Evolutionary conservation across 148 eudicot species (phyloP).

Genomic region (Limonium bicolor): DNA sequence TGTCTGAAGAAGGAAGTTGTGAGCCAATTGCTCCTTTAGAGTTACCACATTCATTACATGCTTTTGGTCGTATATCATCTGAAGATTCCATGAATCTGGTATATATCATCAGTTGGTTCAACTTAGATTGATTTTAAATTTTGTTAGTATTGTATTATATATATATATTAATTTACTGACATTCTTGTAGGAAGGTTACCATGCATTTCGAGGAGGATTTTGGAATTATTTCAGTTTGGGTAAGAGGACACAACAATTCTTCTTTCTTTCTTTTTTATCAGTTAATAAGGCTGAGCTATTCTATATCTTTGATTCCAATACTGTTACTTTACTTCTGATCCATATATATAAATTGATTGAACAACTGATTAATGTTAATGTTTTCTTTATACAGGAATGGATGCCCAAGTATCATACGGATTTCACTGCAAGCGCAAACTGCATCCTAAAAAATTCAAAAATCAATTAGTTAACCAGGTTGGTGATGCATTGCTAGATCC

Average conservation of each 20-base stretch:
- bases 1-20: constrained; percentile 40
- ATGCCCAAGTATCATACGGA: constrained; percentile 93
- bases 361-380: too few species aligned
- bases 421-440: constrained; percentile 84
- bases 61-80: constrained; percentile 57
- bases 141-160: background rate
- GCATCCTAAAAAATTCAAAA: constrained; percentile 84
- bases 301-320: too few species aligned
- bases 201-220: constrained; percentile 90
- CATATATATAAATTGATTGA: too few species aligned
- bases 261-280: too few species aligned
- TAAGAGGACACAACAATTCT: constrained; percentile 15
- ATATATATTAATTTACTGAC: background rate
- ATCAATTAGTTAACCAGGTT: constrained; percentile 84
- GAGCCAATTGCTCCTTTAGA: constrained; percentile 90
- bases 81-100: constrained; percentile 56
- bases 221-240: constrained; percentile 99
- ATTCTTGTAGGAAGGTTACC: constrained; percentile 53
- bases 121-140: background rate
- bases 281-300: too few species aligned
- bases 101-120: too few species aligned
- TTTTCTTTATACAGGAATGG: constrained; percentile 68
- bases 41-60: constrained; percentile 86
- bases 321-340: too few species aligned
- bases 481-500: background rate